Evolutionary conservation across 805 yeast genomes (phyloP).

Genomic region (Nakazawaea molendinolei): DNA sequence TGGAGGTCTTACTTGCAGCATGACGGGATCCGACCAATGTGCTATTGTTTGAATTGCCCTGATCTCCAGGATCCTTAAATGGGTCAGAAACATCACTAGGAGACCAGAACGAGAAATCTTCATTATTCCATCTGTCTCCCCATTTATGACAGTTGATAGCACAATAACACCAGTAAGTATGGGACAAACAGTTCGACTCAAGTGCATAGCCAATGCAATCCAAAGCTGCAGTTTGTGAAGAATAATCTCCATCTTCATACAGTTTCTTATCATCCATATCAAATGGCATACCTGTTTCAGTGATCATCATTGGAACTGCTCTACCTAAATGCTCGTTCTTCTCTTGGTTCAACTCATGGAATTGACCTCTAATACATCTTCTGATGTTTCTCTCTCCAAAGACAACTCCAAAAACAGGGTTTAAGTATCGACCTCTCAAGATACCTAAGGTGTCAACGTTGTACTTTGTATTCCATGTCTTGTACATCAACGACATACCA

Average conservation of each 20-base stretch:
- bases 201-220: slow-evolving; percentile 78
- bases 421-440: slow-evolving; percentile 66
- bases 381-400: slow-evolving; percentile 78
- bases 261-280: slow-evolving; percentile 85
- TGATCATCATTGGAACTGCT: slow-evolving; percentile 65
- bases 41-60: not conserved
- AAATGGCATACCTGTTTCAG: slow-evolving; percentile 97
- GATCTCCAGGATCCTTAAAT: too few relatives aligned
- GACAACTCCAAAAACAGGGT: slow-evolving; percentile 70
- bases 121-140: slow-evolving; percentile 94
- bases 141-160: slow-evolving; percentile 65
- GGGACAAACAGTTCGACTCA: slow-evolving; percentile 66
- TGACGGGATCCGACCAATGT: slow-evolving; percentile 1
- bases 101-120: slow-evolving; percentile 87
- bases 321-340: slow-evolving; percentile 54
- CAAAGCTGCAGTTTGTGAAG: slow-evolving; percentile 71
- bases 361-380: slow-evolving; percentile 62
- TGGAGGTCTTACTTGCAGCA: too few relatives aligned
- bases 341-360: slow-evolving; percentile 61
- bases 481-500: slow-evolving; percentile 88
- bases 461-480: slow-evolving; percentile 75
- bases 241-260: slow-evolving; percentile 57
- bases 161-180: slow-evolving; percentile 84
- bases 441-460: slow-evolving; percentile 90
- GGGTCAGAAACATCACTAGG: slow-evolving; percentile 50